Evolutionary conservation across 345 rosid species (phyloP), one percentile per base, ranked within the genome.

Genomic region (Aquilaria sinensis): DNA sequence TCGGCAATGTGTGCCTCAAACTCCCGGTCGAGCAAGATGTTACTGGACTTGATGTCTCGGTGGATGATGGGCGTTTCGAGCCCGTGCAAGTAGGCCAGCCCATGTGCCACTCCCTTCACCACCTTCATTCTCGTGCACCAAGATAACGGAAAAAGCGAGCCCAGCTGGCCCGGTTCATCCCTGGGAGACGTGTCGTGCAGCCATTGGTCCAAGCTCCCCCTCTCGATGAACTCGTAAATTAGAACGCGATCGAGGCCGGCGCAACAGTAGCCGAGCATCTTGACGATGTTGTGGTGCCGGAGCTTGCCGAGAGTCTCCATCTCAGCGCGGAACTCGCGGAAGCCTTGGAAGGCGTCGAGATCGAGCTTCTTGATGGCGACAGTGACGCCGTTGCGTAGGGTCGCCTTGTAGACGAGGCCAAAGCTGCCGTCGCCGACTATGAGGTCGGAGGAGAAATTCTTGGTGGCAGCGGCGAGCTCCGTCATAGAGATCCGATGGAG

Each of bases 381-480:
- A 51, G 78, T 80, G 74, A 60, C 75, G 63, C 86, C 87, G 69
- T 59, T 65, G 10, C 78, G 51, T 14, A 93, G 87, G 2, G 53
- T 53, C 5, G 96, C 97, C 32, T 73, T 74, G 78, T 88, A 93
- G 23, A 93, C 98, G 43, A 75, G 61, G 47, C 98, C 98, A 69
- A 92, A 92, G 56, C 98, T 86, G 29, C 98, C 98, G 60, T 92
- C 96, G 57, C 98, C 98, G 69, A 93, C 50, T 67, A 93, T 81
- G 4, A 77, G 77, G 51, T 81, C 85, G 6, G 87, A 4, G 46
- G 96, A 82, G 87, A 93, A 93, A 68, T 72, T 75, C 47, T 76
- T 73, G 1, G 98, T 93, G 12, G 88, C 88, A 61, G 5, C 29
- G 29, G 67, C 54, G 59, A 93, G 90, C 47, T 84, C 96, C 0